Base-by-base conservation (phyloP, 2,329 filamentous ascomycete genomes). In the Hypoxylon sp. region DNA sequence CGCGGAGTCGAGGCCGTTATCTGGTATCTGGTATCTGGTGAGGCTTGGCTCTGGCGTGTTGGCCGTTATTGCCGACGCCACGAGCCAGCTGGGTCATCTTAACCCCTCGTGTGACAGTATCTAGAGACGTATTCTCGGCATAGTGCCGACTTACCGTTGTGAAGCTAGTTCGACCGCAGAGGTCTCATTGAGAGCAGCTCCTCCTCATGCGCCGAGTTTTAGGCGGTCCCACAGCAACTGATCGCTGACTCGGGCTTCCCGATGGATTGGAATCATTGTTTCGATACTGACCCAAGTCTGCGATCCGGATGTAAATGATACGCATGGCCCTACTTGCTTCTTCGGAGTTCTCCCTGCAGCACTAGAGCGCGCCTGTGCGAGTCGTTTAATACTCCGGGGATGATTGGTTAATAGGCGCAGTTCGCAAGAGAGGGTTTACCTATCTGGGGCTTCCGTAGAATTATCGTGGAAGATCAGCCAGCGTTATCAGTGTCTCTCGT, bases 51-150 rank as follows among this genome's bases (percentile, higher is more conserved):
- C 3, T 27, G 25, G 25, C 25, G 3, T 22, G 50, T 58, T 51
- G 54, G 35, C 57, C 20, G 58, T 69, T 60, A 55, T 54, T 64
- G 53, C 56, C 67, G 64, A 50, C 37, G 55, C 65, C 60, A 67
- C 60, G 55, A 58, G 55, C 22, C 46, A 46, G 40, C 35, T 56
- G 57, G 67, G 54, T n/a, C 35, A 60, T 60, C 33, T 49, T 58
- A 54, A 35, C 8, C 48, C 59, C 46, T 59, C 14, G 58, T 67
- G 30, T 30, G 48, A 62, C 49, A 33, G 25, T 27, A 27, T 17
- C 17, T 51, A 17, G 22, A 20, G 42, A 5, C 3, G 33, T 37
- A 37, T 37, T 48, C 59, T 48, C n/a, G 48, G 33, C 64, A 53
- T 30, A 63, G 37, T 58, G 58, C 62, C 66, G 55, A 60, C 25